These are phyloP conservation scores for Penicillium sp. DNA, from an alignment of 2,329 filamentous ascomycete species.

Conservation along the genomic window DNA sequence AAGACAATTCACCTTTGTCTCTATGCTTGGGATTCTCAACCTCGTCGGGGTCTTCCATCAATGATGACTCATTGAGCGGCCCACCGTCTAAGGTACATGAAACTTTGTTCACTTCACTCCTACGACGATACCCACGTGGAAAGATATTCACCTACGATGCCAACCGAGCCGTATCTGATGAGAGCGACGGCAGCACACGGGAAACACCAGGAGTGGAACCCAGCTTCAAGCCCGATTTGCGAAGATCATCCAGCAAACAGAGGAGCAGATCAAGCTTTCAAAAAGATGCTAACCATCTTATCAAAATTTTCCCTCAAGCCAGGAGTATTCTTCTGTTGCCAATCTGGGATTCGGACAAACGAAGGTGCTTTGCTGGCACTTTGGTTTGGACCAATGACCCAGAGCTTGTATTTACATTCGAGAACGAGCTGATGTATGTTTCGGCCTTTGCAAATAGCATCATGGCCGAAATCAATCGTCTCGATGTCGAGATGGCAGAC, in stretches of 20 bases:
- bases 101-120: conserved; percentile 16
- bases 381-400: conserved; percentile 31
- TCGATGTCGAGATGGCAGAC: conserved; percentile 29
- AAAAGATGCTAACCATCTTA: conserved; percentile 19
- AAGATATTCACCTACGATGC: conserved; percentile 29
- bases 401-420: conserved; percentile 22
- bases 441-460: conserved; percentile 31
- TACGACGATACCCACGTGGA: conserved; percentile 27
- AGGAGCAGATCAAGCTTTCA: conserved; percentile 13
- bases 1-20: background rate
- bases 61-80: conserved; percentile 6
- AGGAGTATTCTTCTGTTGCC: conserved; percentile 30
- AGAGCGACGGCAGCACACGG: conserved; percentile 14
- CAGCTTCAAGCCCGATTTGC: background rate
- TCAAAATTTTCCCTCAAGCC: conserved; percentile 22
- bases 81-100: conserved; percentile 19
- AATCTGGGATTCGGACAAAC: conserved; percentile 28
- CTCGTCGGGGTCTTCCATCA: conserved; percentile 15
- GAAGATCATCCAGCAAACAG: conserved; percentile 8
- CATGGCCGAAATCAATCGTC: conserved; percentile 31
- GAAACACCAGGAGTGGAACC: background rate
- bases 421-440: conserved; percentile 28
- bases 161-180: conserved; percentile 24
- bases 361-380: conserved; percentile 26
- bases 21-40: conserved; percentile 20